Evolutionary conservation across 2,329 filamentous ascomycete genomes (phyloP).

Genomic region (Aspergillus chevalieri): DNA sequence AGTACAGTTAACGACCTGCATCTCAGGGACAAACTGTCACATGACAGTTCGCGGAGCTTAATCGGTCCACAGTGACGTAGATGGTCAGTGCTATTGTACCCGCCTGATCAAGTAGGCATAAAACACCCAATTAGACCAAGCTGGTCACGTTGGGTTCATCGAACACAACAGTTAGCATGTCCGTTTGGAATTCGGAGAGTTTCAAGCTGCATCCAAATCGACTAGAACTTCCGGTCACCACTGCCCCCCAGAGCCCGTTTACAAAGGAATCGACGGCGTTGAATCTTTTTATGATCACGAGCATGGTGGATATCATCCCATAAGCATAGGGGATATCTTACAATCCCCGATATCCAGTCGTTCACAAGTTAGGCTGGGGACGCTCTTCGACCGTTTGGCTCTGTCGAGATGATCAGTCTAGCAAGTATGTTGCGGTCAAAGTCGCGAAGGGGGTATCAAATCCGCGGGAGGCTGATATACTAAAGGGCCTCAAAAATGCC

Average conservation of each 20-base stretch:
- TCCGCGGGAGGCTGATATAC: slow-evolving; percentile 9
- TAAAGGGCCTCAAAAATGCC: slow-evolving; percentile 8
- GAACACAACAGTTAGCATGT: not conserved
- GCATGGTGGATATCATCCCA: slow-evolving; percentile 30
- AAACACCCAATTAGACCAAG: not conserved
- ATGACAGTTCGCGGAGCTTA: not conserved
- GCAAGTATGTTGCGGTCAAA: slow-evolving; percentile 25
- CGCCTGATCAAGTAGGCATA: no score
- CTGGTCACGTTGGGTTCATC: not conserved
- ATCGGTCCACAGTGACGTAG: not conserved
- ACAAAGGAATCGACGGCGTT: slow-evolving; percentile 24
- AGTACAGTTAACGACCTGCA: not conserved
- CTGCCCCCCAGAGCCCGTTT: not conserved
- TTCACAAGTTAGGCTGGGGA: slow-evolving; percentile 40
- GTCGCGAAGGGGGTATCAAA: slow-evolving; percentile 13
- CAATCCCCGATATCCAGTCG: slow-evolving; percentile 31
- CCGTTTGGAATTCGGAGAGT: not conserved
- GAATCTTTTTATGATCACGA: slow-evolving; percentile 26
- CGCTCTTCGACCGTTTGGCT: slow-evolving; percentile 40
- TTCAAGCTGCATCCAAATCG: not conserved
- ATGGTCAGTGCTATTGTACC: no score
- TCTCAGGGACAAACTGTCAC: not conserved
- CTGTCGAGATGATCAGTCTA: slow-evolving; percentile 24
- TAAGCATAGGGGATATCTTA: slow-evolving; percentile 27
- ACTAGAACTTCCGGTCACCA: not conserved